These are phyloP conservation scores for Phialophora verrucosa DNA, from an alignment of 2,329 filamentous ascomycete genomes.

Conservation along the genomic window DNA sequence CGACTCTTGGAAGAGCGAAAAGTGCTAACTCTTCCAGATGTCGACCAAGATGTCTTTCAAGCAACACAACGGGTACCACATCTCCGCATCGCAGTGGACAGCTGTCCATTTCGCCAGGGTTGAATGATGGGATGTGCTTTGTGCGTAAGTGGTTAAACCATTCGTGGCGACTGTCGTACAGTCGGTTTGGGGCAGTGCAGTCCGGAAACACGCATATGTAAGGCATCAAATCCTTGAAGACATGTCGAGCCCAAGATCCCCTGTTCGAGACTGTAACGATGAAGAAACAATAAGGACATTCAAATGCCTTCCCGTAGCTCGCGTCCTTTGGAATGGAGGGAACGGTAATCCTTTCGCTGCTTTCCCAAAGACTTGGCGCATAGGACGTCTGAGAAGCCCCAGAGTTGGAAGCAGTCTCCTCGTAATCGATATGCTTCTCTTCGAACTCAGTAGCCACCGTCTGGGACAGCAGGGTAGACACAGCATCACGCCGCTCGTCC, in stretches of 20 bases:
- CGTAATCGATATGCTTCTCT: conserved; percentile 16
- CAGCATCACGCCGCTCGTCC: conserved; percentile 3
- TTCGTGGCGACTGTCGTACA: conserved; percentile 31
- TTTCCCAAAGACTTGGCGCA: conserved; percentile 38
- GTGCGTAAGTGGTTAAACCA: conserved; percentile 22
- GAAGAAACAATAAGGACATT: conserved; percentile 51
- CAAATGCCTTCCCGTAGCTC: conserved; percentile 41
- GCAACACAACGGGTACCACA: not conserved
- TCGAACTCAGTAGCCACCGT: conserved; percentile 20
- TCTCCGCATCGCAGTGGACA: conserved; percentile 18
- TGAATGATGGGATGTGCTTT: not conserved
- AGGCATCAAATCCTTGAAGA: conserved; percentile 49
- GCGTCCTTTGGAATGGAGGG: conserved; percentile 40
- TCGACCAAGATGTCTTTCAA: conserved; percentile 35
- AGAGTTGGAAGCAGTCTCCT: conserved; percentile 4
- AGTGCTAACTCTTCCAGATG: conserved; percentile 40
- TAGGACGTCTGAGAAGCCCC: conserved; percentile 43
- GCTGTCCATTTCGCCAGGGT: not conserved
- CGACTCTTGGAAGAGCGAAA: conserved; percentile 31
- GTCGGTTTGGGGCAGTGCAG: conserved; percentile 34
- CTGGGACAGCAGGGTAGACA: conserved; percentile 12
- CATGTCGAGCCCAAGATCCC: conserved; percentile 48
- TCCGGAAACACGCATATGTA: conserved; percentile 46
- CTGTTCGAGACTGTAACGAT: conserved; percentile 42
- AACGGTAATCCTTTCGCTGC: conserved; percentile 31